Conservation (phyloP, 2,329 filamentous ascomycete species). For the Westerdykella ornata region DNA sequence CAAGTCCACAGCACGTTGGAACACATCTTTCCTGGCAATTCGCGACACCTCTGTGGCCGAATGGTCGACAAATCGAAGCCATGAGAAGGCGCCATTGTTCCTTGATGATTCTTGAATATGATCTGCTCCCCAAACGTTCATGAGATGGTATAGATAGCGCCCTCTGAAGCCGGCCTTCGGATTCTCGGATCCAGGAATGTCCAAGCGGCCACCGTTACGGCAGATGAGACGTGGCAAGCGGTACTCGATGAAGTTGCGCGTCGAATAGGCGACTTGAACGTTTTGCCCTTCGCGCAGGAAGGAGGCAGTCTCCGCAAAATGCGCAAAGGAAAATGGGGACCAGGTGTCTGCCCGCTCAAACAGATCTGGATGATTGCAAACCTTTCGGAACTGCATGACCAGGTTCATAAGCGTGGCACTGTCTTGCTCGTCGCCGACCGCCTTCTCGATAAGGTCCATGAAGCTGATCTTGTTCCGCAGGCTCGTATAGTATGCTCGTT, state of each 20-base stretch:
- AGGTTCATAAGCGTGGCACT: constrained; percentile 97
- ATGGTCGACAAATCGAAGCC: constrained; percentile 76
- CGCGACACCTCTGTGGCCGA: constrained; percentile 67
- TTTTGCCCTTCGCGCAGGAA: constrained; percentile 83
- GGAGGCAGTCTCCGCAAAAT: constrained; percentile 90
- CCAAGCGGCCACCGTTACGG: constrained; percentile 68
- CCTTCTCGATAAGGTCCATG: constrained; percentile 97
- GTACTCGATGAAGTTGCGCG: constrained; percentile 79
- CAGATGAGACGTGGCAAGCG: constrained; percentile 75
- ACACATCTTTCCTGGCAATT: constrained; percentile 62
- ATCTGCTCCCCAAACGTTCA: constrained; percentile 86
- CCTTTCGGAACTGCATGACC: constrained; percentile 99
- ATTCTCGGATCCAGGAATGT: constrained; percentile 68
- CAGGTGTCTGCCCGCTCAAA: constrained; percentile 91
- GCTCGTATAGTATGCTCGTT: constrained; percentile 87
- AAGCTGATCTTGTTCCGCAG: constrained; percentile 96
- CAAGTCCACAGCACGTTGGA: constrained; percentile 64
- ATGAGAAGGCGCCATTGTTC: constrained; percentile 68
- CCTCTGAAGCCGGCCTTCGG: constrained; percentile 68
- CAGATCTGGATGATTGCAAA: constrained; percentile 95
- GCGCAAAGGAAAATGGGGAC: constrained; percentile 75
- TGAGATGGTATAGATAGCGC: constrained; percentile 68
- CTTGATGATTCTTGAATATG: constrained; percentile 61
- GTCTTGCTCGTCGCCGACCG: constrained; percentile 87
- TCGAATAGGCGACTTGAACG: constrained; percentile 78